Evolutionary conservation across 1,139 yeast species (phyloP).

Genomic region (Kodamaea arcana): DNA sequence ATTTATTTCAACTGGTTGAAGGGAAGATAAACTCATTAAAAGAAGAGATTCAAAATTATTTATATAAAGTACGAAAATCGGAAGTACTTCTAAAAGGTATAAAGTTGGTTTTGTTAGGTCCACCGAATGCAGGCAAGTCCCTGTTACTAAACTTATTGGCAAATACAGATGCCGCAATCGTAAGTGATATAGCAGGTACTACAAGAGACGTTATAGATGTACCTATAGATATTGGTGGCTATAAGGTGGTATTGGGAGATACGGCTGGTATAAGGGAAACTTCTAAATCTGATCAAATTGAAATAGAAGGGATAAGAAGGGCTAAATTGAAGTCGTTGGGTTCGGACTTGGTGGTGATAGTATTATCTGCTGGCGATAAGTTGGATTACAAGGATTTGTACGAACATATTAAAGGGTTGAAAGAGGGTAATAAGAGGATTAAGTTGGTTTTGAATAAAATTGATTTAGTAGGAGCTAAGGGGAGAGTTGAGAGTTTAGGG

Average conservation of each 20-base stretch:
- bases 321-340: conserved; percentile 57
- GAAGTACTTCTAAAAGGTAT: conserved; percentile 72
- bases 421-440: conserved; percentile 24
- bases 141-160: conserved; percentile 73
- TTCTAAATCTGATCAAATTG: conserved; percentile 54
- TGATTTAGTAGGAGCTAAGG: conserved; percentile 58
- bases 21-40: conserved; percentile 37
- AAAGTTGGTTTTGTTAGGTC: conserved; percentile 71
- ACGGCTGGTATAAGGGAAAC: conserved; percentile 85
- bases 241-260: conserved; percentile 79
- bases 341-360: conserved; percentile 60
- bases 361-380: conserved; percentile 37
- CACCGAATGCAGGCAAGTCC: conserved; percentile 96
- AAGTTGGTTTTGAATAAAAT: conserved; percentile 56
- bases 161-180: conserved; percentile 83
- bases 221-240: conserved; percentile 78
- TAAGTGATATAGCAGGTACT: conserved; percentile 89
- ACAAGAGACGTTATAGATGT: conserved; percentile 87
- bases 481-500: conserved; percentile 10
- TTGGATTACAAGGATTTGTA: conserved; percentile 24
- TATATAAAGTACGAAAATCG: conserved; percentile 52
- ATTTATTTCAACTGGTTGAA: conserved; percentile 49
- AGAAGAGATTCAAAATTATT: conserved; percentile 43
- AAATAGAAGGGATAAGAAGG: conserved; percentile 75
- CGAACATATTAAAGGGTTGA: conserved; percentile 30